Percentiles rank a stretch among this genome's conserved stretches.
Evolutionary conservation across 2,329 filamentous ascomycete genomes (phyloP).

Genomic region (Alternaria novae-zelandiae): DNA sequence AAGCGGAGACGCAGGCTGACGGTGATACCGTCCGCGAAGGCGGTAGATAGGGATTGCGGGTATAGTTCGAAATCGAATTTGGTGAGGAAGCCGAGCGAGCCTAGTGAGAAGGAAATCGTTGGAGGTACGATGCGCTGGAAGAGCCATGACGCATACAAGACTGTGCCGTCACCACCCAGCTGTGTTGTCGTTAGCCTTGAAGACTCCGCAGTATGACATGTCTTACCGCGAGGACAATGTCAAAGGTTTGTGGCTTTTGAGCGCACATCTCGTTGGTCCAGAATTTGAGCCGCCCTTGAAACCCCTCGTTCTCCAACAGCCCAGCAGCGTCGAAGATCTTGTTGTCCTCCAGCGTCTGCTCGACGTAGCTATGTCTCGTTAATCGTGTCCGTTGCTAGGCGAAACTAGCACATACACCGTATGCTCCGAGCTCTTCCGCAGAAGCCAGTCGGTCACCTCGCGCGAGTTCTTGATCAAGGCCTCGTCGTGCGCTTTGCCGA

Average conservation of each 20-base stretch:
- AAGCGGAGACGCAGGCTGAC: slow-evolving; percentile 88
- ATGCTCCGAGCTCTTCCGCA: slow-evolving; percentile 74
- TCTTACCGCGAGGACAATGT: slow-evolving; percentile 81
- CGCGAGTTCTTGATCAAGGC: slow-evolving; percentile 78
- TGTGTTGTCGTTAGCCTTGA: slow-evolving; percentile 23
- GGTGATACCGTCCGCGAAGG: slow-evolving; percentile 83
- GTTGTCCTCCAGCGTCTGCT: slow-evolving; percentile 75
- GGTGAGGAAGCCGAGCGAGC: slow-evolving; percentile 91
- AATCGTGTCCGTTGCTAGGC: neutral
- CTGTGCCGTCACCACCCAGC: slow-evolving; percentile 94
- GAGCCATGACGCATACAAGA: slow-evolving; percentile 94
- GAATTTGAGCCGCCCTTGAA: slow-evolving; percentile 70
- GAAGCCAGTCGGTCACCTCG: slow-evolving; percentile 79
- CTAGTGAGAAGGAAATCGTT: slow-evolving; percentile 87
- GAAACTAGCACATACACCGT: slow-evolving; percentile 65
- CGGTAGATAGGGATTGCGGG: slow-evolving; percentile 69
- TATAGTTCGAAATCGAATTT: slow-evolving; percentile 92
- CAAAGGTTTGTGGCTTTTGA: slow-evolving; percentile 82
- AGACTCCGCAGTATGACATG: neutral
- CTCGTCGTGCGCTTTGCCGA: slow-evolving; percentile 91
- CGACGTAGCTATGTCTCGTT: slow-evolving; percentile 62
- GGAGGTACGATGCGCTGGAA: slow-evolving; percentile 96
- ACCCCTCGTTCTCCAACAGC: slow-evolving; percentile 67
- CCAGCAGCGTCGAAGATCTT: slow-evolving; percentile 75
- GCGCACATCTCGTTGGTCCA: slow-evolving; percentile 85